phyloP scores from a whole-genome alignment of 2,329 filamentous ascomycete species.

The Colletotrichum tabaci region DNA sequence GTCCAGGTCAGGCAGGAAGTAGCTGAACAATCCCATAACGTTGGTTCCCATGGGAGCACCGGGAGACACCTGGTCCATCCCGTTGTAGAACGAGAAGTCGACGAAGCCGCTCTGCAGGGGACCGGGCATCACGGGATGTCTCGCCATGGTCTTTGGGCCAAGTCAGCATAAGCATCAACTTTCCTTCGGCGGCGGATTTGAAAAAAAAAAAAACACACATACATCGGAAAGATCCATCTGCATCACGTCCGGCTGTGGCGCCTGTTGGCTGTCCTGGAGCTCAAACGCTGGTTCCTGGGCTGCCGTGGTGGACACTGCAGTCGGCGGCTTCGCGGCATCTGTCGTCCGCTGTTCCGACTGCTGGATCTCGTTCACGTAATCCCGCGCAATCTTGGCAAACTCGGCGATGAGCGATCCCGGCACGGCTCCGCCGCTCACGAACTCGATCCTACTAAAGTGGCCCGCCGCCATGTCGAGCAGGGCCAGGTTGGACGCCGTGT shows the following conservation, averaged over 20 bases:
- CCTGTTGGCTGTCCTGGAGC: background rate
- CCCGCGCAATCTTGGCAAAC: constrained; percentile 58
- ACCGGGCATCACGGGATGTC: background rate
- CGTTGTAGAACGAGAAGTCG: constrained; percentile 42
- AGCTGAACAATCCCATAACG: constrained; percentile 48
- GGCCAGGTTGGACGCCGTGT: constrained; percentile 54
- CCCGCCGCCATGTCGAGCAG: constrained; percentile 58
- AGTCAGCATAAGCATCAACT: background rate
- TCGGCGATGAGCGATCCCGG: constrained; percentile 55
- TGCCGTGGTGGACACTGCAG: background rate
- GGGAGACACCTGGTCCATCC: constrained; percentile 10
- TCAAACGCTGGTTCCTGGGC: background rate
- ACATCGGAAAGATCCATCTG: constrained; percentile 7
- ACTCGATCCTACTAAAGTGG: constrained; percentile 60
- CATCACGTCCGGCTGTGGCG: background rate
- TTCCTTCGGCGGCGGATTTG: too few species aligned
- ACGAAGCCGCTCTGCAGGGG: constrained; percentile 24
- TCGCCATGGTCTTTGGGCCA: background rate
- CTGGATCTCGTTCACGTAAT: constrained; percentile 53
- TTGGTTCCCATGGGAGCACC: constrained; percentile 44
- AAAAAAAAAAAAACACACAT: background rate
- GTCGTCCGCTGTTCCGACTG: constrained; percentile 9
- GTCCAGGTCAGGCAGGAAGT: constrained; percentile 45
- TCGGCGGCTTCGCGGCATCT: background rate
- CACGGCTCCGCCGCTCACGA: constrained; percentile 53